Conservation (phyloP, 2,329 filamentous ascomycete genomes). For the Phoma sp. region DNA sequence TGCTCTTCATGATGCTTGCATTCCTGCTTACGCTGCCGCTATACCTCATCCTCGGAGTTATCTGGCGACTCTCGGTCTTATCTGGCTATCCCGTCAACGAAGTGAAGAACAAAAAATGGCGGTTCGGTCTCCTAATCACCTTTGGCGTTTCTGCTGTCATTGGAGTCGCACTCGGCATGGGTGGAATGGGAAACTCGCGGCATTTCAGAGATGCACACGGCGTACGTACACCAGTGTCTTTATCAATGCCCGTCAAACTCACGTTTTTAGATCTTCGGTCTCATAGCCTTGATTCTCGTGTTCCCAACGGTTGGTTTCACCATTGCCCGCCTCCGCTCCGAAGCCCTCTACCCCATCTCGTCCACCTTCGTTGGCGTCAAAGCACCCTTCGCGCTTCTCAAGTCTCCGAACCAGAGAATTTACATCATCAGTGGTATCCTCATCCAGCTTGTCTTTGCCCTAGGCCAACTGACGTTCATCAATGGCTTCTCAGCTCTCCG, state of each 20-base stretch:
- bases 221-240: conserved; percentile 15
- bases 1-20: conserved; percentile 27
- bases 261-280: conserved; percentile 30
- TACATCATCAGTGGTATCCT: conserved; percentile 30
- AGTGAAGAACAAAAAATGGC: conserved; percentile 35
- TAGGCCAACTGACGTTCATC: conserved; percentile 30
- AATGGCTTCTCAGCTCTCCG: conserved; percentile 33
- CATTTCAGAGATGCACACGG: conserved; percentile 36
- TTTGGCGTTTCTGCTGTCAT: conserved; percentile 25
- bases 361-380: conserved; percentile 30
- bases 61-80: conserved; percentile 33
- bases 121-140: conserved; percentile 25
- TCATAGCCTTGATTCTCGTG: conserved; percentile 28
- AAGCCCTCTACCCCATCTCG: conserved; percentile 25
- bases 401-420: conserved; percentile 28
- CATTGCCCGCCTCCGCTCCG: conserved; percentile 31
- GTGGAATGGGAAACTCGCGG: conserved; percentile 31
- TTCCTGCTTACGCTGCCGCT: conserved; percentile 37
- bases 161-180: conserved; percentile 33
- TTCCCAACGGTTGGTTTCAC: conserved; percentile 25
- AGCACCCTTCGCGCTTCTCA: conserved; percentile 27
- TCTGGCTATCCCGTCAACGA: conserved; percentile 33
- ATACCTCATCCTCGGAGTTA: conserved; percentile 34
- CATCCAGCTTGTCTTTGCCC: conserved; percentile 23
- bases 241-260: no score